phyloP scores from a whole-genome alignment of 352 stramenopile genomes.

The Aphanomyces invadans region DNA sequence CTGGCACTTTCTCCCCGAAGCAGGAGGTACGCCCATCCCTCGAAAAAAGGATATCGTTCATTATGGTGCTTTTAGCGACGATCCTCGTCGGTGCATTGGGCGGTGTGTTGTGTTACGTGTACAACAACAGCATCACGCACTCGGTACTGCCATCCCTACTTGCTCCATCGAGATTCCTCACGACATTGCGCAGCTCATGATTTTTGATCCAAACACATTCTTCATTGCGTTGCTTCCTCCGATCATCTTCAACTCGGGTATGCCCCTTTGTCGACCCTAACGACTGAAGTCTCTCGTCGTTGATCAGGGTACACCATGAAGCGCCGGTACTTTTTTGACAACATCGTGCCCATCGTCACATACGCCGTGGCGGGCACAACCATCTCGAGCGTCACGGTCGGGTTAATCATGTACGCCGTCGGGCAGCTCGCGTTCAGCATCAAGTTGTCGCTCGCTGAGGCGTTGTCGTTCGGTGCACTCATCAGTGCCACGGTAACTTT shows the following conservation, averaged over 20 bases:
- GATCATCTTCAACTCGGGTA: conserved; percentile 80
- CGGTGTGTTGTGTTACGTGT: conserved; percentile 27
- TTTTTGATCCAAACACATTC: conserved; percentile 67
- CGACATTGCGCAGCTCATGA: conserved; percentile 27
- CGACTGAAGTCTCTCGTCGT: no score
- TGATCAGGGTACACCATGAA: conserved; percentile 48
- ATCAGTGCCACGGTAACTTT: conserved; percentile 48
- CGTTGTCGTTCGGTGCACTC: conserved; percentile 60
- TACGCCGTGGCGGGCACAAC: conserved; percentile 64
- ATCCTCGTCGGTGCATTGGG: conserved; percentile 30
- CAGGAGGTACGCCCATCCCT: conserved; percentile 36
- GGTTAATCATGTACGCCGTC: conserved; percentile 37
- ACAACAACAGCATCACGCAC: conserved; percentile 27
- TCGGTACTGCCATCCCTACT: conserved; percentile 20
- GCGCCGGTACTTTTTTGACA: conserved; percentile 58
- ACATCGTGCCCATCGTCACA: conserved; percentile 56
- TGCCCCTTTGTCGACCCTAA: neutral
- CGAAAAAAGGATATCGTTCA: no score
- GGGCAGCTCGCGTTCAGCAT: conserved; percentile 31
- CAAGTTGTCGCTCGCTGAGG: conserved; percentile 46
- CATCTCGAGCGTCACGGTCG: conserved; percentile 48
- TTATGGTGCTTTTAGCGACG: conserved; percentile 14
- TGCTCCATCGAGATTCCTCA: neutral
- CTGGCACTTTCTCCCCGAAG: conserved; percentile 65
- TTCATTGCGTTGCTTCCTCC: conserved; percentile 73